Conservation (phyloP, 306 rosid genomes). For the Prunus dulcis region DNA sequence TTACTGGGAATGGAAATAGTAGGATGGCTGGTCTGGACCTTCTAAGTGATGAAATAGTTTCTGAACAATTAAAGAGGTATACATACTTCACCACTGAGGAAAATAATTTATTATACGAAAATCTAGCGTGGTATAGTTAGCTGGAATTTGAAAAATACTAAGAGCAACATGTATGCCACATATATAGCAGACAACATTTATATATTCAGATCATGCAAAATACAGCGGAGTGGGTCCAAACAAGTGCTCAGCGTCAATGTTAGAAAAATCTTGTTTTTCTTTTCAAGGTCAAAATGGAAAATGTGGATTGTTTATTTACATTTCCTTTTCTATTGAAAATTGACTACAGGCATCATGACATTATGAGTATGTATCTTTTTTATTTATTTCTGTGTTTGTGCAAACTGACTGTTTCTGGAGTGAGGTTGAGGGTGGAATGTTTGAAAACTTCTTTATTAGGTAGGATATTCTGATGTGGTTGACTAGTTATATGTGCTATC, state of each 20-base stretch:
- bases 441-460: neutral
- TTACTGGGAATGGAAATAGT: slow-evolving; percentile 34
- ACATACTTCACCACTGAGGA: neutral
- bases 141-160: neutral
- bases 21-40: slow-evolving; percentile 43
- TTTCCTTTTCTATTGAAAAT: neutral
- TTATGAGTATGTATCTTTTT: neutral
- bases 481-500: neutral
- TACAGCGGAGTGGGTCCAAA: too few relatives aligned
- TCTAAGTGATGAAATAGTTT: slow-evolving; percentile 76
- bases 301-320: neutral
- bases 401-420: neutral
- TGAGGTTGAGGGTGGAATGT: neutral
- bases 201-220: too few relatives aligned
- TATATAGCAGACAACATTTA: too few relatives aligned
- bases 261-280: neutral
- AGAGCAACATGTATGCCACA: neutral
- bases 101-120: neutral
- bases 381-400: neutral
- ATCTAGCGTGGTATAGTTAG: neutral
- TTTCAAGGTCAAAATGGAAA: neutral
- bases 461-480: neutral
- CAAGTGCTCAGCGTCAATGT: too few relatives aligned
- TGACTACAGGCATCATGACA: neutral
- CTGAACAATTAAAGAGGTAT: slow-evolving; percentile 95